Evolutionary conservation across 495 filamentous ascomycete species (phyloP).

Genomic region (Rostrohypoxylon terebratum): DNA sequence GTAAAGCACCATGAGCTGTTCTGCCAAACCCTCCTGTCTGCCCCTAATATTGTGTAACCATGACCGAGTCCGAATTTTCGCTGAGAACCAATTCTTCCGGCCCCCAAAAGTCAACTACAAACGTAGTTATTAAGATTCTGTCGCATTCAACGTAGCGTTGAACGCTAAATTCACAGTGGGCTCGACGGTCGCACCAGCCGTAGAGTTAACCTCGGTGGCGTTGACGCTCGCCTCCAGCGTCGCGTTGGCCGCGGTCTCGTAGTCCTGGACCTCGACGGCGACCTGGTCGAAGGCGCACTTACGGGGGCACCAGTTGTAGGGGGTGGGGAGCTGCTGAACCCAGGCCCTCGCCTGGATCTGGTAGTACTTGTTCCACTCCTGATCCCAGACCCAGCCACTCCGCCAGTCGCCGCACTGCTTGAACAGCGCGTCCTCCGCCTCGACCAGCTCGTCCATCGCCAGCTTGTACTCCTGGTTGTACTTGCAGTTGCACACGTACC

Average conservation of each 20-base stretch:
- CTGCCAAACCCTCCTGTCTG: too few relatives aligned
- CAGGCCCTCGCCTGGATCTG: neutral
- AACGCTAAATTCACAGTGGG: neutral
- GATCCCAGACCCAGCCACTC: conserved; percentile 4
- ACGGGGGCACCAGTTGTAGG: neutral
- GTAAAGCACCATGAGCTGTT: too few relatives aligned
- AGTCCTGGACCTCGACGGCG: neutral
- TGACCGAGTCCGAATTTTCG: too few relatives aligned
- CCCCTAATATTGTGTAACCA: too few relatives aligned
- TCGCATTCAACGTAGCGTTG: too few relatives aligned
- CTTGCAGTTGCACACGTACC: conserved; percentile 25
- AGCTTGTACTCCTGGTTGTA: neutral
- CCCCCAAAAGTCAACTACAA: too few relatives aligned
- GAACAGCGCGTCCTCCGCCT: neutral
- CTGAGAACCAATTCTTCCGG: too few relatives aligned
- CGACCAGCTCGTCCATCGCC: neutral
- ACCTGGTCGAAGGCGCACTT: neutral
- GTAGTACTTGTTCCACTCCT: conserved; percentile 15
- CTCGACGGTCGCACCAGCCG: too few relatives aligned
- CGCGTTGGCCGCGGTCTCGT: too few relatives aligned
- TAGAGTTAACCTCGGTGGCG: too few relatives aligned
- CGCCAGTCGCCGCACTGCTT: neutral
- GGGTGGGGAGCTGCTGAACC: neutral
- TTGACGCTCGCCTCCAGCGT: neutral
- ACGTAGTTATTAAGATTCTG: too few relatives aligned